phyloP scores from a whole-genome alignment of 2,329 filamentous ascomycete genomes.

The Coniochaeta sp. region DNA sequence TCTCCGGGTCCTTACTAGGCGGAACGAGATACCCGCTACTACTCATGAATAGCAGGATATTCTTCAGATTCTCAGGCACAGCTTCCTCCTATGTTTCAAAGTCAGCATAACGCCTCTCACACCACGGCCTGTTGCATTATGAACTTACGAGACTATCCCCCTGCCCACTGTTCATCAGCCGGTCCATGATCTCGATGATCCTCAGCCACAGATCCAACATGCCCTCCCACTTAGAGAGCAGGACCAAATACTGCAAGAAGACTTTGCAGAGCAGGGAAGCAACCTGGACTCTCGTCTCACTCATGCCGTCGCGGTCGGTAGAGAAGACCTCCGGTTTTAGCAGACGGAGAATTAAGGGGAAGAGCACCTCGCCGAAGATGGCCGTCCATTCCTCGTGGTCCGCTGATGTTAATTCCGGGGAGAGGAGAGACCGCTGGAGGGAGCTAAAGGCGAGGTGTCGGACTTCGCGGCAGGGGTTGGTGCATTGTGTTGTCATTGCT shows the following conservation, averaged over 20 bases:
- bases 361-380: conserved; percentile 89
- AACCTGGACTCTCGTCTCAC: conserved; percentile 86
- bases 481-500: conserved; percentile 80
- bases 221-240: conserved; percentile 77
- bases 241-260: conserved; percentile 85
- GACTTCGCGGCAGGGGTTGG: conserved; percentile 90
- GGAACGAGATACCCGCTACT: conserved; percentile 78
- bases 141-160: conserved; percentile 73
- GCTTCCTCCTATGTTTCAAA: conserved; percentile 66
- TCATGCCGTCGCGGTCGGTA: conserved; percentile 86
- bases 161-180: conserved; percentile 91
- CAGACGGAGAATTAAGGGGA: conserved; percentile 79
- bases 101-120: conserved; percentile 1
- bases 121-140: background rate
- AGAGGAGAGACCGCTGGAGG: conserved; percentile 78
- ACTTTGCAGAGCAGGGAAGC: conserved; percentile 91
- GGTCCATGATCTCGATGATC: conserved; percentile 90
- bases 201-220: conserved; percentile 89
- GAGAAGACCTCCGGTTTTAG: conserved; percentile 94
- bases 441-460: conserved; percentile 81
- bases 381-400: conserved; percentile 90
- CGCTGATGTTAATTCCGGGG: conserved; percentile 72
- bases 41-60: conserved; percentile 91
- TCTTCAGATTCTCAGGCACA: conserved; percentile 91
- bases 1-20: conserved; percentile 49